Conservation (phyloP, 345 rosid genomes). For the Salix purpurea region DNA sequence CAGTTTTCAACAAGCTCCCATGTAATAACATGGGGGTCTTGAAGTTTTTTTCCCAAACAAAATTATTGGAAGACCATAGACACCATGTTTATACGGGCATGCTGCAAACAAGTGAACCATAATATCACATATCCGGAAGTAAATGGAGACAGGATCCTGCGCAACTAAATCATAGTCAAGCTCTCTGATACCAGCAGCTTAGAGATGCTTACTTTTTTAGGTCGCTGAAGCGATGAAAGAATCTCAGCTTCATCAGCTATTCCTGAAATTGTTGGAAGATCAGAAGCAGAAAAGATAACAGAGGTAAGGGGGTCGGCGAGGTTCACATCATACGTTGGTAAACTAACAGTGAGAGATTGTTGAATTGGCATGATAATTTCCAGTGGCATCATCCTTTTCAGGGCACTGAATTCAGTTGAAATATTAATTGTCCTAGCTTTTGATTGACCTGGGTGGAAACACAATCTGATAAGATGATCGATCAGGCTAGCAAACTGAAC, state of each 20-base stretch:
- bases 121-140: not conserved
- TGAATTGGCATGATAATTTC: slow-evolving; percentile 90
- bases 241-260: slow-evolving; percentile 96
- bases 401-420: slow-evolving; percentile 90
- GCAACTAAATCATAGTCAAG: no score
- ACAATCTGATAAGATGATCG: slow-evolving; percentile 85
- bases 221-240: slow-evolving; percentile 93
- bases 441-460: slow-evolving; percentile 86
- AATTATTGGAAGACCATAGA: not conserved
- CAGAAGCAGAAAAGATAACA: slow-evolving; percentile 64
- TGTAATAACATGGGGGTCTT: no score
- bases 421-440: slow-evolving; percentile 75
- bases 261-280: slow-evolving; percentile 83
- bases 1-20: no score
- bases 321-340: slow-evolving; percentile 56
- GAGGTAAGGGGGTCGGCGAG: slow-evolving; percentile 45
- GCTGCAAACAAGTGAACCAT: slow-evolving; percentile 3
- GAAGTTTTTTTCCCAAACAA: not conserved
- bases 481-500: slow-evolving; percentile 78
- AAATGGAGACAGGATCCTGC: not conserved
- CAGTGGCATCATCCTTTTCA: slow-evolving; percentile 95
- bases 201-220: slow-evolving; percentile 61
- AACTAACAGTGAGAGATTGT: slow-evolving; percentile 84
- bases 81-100: not conserved
- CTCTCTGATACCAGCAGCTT: not conserved